These are phyloP conservation scores for Ascodesmis nigricans DNA, from an alignment of 495 filamentous ascomycete genomes.

Conservation along the genomic window DNA sequence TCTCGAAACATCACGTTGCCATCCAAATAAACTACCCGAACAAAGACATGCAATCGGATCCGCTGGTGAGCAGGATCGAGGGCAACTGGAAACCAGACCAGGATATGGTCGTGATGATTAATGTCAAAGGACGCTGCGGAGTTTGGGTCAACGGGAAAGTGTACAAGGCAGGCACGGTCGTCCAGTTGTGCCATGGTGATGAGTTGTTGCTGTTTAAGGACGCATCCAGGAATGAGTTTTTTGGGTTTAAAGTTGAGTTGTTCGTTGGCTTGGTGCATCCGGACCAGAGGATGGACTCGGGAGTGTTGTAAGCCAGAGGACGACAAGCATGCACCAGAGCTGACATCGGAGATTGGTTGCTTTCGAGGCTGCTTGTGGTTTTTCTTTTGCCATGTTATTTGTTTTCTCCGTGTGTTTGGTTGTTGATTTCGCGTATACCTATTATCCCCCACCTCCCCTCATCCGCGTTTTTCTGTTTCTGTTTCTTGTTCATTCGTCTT, in stretches of 20 bases:
- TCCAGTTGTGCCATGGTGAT: constrained; percentile 14
- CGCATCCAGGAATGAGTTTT: constrained; percentile 4
- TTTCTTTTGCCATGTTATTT: too few relatives aligned
- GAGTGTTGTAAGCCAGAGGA: too few relatives aligned
- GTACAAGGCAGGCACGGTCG: constrained; percentile 5
- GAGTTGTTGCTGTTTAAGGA: constrained; percentile 14
- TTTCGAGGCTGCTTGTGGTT: too few relatives aligned
- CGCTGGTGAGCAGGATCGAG: constrained; percentile 4
- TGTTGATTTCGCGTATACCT: too few relatives aligned
- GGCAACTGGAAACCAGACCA: constrained; percentile 5
- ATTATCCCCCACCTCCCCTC: neutral
- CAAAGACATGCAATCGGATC: neutral
- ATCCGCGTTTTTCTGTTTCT: neutral
- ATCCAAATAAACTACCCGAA: constrained; percentile 9
- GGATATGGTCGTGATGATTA: constrained; percentile 14
- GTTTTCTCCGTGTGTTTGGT: too few relatives aligned
- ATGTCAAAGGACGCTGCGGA: constrained; percentile 11
- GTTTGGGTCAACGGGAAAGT: constrained; percentile 14
- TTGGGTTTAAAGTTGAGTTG: constrained; percentile 16
- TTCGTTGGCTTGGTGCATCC: constrained; percentile 4
- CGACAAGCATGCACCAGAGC: too few relatives aligned
- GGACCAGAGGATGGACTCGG: too few relatives aligned
- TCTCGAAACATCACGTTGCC: constrained; percentile 17
- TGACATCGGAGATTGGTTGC: too few relatives aligned
- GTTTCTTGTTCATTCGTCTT: neutral